Conservation (phyloP, 2,329 filamentous ascomycete species). For the Botrytis galanthina region DNA sequence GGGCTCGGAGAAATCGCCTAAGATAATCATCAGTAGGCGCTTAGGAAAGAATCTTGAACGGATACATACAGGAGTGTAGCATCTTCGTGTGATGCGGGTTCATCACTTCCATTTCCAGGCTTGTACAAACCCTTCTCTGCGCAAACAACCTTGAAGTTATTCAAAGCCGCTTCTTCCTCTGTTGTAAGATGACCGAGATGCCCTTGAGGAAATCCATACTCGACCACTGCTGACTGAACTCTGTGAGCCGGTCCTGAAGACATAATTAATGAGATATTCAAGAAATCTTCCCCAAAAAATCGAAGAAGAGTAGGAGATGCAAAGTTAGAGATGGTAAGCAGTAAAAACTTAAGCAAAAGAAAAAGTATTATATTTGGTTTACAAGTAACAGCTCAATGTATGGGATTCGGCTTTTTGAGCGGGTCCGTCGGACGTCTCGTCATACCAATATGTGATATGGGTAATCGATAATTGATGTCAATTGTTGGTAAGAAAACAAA, state of each 20-base stretch:
- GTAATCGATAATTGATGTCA: not conserved
- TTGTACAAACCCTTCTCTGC: conserved; percentile 63
- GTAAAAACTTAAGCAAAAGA: not conserved
- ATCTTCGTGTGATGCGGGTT: conserved; percentile 64
- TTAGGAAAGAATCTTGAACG: not conserved
- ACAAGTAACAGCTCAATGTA: not conserved
- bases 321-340: not conserved
- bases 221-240: conserved; percentile 39
- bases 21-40: conserved; percentile 20
- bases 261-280: conserved; percentile 23
- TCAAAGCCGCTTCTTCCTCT: conserved; percentile 65
- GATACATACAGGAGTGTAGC: conserved; percentile 64
- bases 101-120: conserved; percentile 41
- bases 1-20: conserved; percentile 82
- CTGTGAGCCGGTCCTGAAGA: conserved; percentile 36
- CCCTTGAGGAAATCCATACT: conserved; percentile 66
- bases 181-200: conserved; percentile 75
- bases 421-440: conserved; percentile 13
- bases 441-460: not conserved
- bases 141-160: conserved; percentile 68
- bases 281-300: not conserved
- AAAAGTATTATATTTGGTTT: not conserved
- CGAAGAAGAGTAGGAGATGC: not conserved
- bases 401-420: conserved; percentile 6
- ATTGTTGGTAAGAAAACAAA: not conserved